Conservation (phyloP, 352 stramenopile genomes). For the Peronosclerospora sorghi region DNA sequence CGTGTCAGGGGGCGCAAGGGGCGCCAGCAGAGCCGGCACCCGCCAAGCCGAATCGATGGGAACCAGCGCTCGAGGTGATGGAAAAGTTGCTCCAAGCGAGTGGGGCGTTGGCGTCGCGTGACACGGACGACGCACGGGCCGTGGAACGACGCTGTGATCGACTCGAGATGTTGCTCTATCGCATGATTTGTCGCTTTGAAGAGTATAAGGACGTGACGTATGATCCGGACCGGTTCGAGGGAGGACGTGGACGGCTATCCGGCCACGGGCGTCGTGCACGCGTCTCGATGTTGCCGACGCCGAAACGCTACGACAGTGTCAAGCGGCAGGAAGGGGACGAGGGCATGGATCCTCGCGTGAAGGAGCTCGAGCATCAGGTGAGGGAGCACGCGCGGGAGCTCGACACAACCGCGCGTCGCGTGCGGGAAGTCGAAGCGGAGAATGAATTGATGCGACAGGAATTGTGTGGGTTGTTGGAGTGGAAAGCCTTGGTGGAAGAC, state of each 20-base stretch:
- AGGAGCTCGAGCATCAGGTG: conserved; percentile 24
- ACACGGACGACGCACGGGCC: conserved; percentile 25
- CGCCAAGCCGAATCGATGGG: conserved; percentile 67
- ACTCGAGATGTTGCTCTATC: conserved; percentile 74
- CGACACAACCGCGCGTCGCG: conserved; percentile 16
- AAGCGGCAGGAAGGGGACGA: conserved; percentile 20
- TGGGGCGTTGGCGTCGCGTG: conserved; percentile 30
- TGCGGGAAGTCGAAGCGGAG: conserved; percentile 45
- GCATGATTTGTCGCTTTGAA: conserved; percentile 80
- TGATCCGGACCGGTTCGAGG: conserved; percentile 26
- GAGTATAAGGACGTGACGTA: conserved; percentile 70
- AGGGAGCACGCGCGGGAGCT: conserved; percentile 41
- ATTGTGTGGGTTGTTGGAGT: conserved; percentile 60
- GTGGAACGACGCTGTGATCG: conserved; percentile 51
- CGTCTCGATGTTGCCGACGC: conserved; percentile 25
- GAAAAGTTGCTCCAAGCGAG: conserved; percentile 53
- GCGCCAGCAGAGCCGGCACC: too few species aligned
- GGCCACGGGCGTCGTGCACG: conserved; percentile 31
- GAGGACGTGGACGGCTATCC: conserved; percentile 8
- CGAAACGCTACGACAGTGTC: conserved; percentile 34
- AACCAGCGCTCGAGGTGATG: conserved; percentile 74
- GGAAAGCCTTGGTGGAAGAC: conserved; percentile 53
- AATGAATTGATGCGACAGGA: conserved; percentile 62
- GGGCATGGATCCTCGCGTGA: conserved; percentile 8
- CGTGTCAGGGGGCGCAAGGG: too few species aligned